Percentiles rank a stretch among this genome's conserved stretches.
Evolutionary conservation across 2,329 filamentous ascomycete species (phyloP).

Genomic region (Curvularia lunata): DNA sequence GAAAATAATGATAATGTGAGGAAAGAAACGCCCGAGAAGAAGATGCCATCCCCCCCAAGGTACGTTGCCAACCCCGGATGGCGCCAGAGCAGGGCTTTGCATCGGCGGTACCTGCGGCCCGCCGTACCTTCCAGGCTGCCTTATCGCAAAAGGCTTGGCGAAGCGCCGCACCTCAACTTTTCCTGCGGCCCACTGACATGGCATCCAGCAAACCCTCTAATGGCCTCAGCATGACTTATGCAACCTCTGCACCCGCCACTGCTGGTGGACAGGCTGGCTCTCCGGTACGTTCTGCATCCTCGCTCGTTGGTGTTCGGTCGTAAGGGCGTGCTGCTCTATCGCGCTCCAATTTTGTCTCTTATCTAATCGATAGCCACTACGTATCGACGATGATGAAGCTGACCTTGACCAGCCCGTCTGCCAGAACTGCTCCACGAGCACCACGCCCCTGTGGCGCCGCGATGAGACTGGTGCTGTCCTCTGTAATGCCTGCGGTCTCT

Average conservation of each 20-base stretch:
- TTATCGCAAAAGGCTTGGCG: slow-evolving; percentile 42
- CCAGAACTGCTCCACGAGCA: slow-evolving; percentile 94
- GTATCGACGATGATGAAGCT: slow-evolving; percentile 16
- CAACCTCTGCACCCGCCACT: slow-evolving; percentile 69
- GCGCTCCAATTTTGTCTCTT: slow-evolving; percentile 41
- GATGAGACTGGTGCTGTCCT: slow-evolving; percentile 95
- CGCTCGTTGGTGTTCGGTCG: slow-evolving; percentile 39
- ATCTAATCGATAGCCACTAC: slow-evolving; percentile 50
- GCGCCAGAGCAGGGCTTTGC: slow-evolving; percentile 14
- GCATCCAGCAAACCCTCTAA: slow-evolving; percentile 48
- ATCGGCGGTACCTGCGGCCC: slow-evolving; percentile 18
- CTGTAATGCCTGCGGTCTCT: slow-evolving; percentile 97
- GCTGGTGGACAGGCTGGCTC: slow-evolving; percentile 67
- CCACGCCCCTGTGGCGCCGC: slow-evolving; percentile 94
- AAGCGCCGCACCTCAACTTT: slow-evolving; percentile 41
- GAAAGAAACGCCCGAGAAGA: slow-evolving; percentile 35
- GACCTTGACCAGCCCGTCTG: slow-evolving; percentile 76
- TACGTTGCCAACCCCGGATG: slow-evolving; percentile 27
- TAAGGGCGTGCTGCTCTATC: slow-evolving; percentile 39
- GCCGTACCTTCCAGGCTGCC: slow-evolving; percentile 29
- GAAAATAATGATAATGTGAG: slow-evolving; percentile 33
- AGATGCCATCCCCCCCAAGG: slow-evolving; percentile 39
- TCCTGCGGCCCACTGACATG: slow-evolving; percentile 33
- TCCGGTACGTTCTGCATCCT: slow-evolving; percentile 57
- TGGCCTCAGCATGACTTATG: slow-evolving; percentile 64